Conservation (phyloP, 345 rosid species). For the Sisymbrium altissimum region DNA sequence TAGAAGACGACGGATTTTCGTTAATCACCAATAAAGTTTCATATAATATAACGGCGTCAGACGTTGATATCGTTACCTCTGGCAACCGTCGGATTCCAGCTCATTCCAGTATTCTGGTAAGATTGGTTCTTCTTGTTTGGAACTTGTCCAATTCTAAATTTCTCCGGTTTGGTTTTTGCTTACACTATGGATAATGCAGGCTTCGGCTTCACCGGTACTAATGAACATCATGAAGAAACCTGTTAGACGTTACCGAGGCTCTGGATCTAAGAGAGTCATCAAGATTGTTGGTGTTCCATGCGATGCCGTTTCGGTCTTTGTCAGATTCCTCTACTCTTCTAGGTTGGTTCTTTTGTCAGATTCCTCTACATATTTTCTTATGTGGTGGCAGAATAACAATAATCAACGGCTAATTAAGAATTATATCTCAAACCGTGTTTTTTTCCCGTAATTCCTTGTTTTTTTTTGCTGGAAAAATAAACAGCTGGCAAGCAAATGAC, state of each 20-base stretch:
- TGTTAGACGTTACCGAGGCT: slow-evolving; percentile 47
- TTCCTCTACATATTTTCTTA: slow-evolving; percentile 55
- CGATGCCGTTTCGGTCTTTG: slow-evolving; percentile 69
- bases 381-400: neutral
- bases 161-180: slow-evolving; percentile 10
- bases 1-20: slow-evolving; percentile 7
- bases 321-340: slow-evolving; percentile 59
- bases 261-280: slow-evolving; percentile 43
- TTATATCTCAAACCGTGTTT: neutral
- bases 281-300: slow-evolving; percentile 80
- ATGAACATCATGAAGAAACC: slow-evolving; percentile 60
- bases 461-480: neutral
- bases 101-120: slow-evolving; percentile 67
- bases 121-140: neutral
- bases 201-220: slow-evolving; percentile 64
- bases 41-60: slow-evolving; percentile 30
- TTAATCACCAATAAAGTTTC: slow-evolving; percentile 25
- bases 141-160: neutral
- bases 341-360: slow-evolving; percentile 56
- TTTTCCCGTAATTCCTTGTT: neutral
- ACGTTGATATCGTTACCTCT: slow-evolving; percentile 65
- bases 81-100: slow-evolving; percentile 68
- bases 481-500: neutral
- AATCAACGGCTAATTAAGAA: slow-evolving; percentile 11
- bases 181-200: slow-evolving; percentile 36